Conservation (phyloP, 441 rosid species). For the Aquilaria agallochum region DNA sequence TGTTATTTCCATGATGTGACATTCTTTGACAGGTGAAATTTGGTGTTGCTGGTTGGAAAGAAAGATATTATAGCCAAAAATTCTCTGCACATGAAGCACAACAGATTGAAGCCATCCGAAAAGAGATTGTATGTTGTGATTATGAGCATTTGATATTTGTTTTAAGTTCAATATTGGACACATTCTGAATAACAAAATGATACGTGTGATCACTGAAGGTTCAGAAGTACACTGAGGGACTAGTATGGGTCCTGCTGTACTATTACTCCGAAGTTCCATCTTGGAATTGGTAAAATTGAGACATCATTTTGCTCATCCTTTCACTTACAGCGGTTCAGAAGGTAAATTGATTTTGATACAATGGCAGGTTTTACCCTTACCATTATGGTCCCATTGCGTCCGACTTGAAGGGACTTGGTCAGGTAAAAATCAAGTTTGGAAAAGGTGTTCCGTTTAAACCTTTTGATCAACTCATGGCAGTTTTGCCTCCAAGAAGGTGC, state of each 20-base stretch:
- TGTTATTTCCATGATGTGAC: not conserved
- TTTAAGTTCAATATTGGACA: not conserved
- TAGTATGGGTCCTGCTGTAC: slow-evolving; percentile 22
- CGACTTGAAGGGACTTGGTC: slow-evolving; percentile 19
- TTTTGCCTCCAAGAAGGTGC: slow-evolving; percentile 21
- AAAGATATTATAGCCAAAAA: slow-evolving; percentile 21
- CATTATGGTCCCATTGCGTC: slow-evolving; percentile 23
- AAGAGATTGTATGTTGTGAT: slow-evolving; percentile 16
- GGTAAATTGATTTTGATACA: not conserved
- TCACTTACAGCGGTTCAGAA: not conserved
- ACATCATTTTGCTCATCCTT: too few relatives aligned
- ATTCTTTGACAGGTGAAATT: slow-evolving; percentile 16
- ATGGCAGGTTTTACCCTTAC: slow-evolving; percentile 22
- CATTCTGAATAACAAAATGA: not conserved
- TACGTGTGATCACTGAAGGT: slow-evolving; percentile 10
- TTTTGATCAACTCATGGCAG: slow-evolving; percentile 20
- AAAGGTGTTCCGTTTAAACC: slow-evolving; percentile 22
- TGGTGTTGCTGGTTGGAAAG: slow-evolving; percentile 18
- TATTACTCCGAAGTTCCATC: slow-evolving; percentile 23
- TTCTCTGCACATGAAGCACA: slow-evolving; percentile 9
- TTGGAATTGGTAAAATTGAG: slow-evolving; percentile 17
- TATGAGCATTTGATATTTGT: not conserved
- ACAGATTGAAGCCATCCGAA: slow-evolving; percentile 8
- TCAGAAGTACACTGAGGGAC: slow-evolving; percentile 21
- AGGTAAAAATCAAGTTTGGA: slow-evolving; percentile 11